phyloP scores from a whole-genome alignment of 2,329 filamentous ascomycete genomes.

The Anthostomella pinea region DNA sequence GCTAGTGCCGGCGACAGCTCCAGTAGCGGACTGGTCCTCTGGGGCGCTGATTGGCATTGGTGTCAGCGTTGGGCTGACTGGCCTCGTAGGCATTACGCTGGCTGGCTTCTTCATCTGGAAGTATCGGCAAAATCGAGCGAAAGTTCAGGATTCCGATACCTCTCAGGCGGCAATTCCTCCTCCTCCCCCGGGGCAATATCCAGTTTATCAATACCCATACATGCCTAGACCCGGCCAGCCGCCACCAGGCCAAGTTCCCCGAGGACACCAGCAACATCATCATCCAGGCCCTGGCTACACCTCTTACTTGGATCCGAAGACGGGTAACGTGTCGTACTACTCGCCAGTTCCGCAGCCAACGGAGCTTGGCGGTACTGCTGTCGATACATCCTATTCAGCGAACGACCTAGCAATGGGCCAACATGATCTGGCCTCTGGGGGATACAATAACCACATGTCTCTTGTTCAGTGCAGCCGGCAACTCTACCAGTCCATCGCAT shows the following conservation, averaged over 20 bases:
- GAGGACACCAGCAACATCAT: too few relatives aligned
- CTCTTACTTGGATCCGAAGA: slow-evolving; percentile 12
- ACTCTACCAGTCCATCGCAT: too few relatives aligned
- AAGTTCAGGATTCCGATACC: neutral
- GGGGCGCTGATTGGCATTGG: slow-evolving; percentile 13
- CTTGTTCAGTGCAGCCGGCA: too few relatives aligned
- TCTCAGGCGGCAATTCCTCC: neutral
- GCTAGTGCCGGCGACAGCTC: too few relatives aligned
- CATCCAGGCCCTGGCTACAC: slow-evolving; percentile 8
- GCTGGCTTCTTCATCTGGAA: slow-evolving; percentile 11
- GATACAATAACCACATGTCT: neutral
- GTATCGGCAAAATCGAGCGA: slow-evolving; percentile 9
- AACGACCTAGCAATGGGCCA: neutral
- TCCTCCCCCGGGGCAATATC: slow-evolving; percentile 5
- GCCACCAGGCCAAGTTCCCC: slow-evolving; percentile 5
- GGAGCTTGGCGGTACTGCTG: slow-evolving; percentile 4
- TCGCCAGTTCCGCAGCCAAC: slow-evolving; percentile 7
- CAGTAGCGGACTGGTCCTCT: slow-evolving; percentile 6
- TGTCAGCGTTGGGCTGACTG: slow-evolving; percentile 11
- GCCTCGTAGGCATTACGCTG: slow-evolving; percentile 4
- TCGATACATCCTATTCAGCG: neutral
- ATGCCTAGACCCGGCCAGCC: slow-evolving; percentile 2
- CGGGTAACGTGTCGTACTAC: slow-evolving; percentile 5
- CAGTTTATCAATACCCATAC: slow-evolving; percentile 9
- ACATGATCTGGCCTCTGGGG: neutral